Evolutionary conservation across 768 basidiomycete genomes (phyloP), one percentile per base, ranked within the genome.

Genomic region (Tubosaeta brunneosetosa): DNA sequence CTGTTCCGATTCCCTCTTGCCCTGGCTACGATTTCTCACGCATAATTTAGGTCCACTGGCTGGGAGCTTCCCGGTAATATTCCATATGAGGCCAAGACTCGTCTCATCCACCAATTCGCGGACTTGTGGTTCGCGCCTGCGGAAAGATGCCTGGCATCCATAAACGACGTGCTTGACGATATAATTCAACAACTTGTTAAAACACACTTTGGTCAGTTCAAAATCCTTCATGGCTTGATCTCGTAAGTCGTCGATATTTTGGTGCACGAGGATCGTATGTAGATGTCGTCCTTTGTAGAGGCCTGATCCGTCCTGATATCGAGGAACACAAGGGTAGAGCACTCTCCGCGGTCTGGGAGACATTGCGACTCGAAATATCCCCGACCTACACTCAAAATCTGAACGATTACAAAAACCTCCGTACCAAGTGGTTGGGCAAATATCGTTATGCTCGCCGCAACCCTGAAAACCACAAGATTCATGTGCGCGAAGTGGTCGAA

Each of bases 61-160:
- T 77, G 76, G 77, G 74, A 78, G 44, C 68, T 78, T 31, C 74
- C 74, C 0, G 61, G 64, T 5, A 67, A 76, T 36, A 56, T 75
- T 26, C 76, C 77, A 0, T 76, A 68, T 48, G 68, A 67, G 26
- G 74, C 76, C 11, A 76, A 73, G 45, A 56, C 53, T 12, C 61
- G 59, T 26, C 66, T 77, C 16, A 74, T 79, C 32, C 53, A 57
- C 4, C 44, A 55, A 11, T 72, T 66, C 43, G 71, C 73, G 16
- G 50, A 47, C 4, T 31, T 66, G 12, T 81, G 80, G 80, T 40
- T 49, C 1, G 42, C 37, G 0, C 75, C 78, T 1, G 64, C 71
- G 0, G 36, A 61, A 7, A 50, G 53, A 10, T 77, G 77, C 51
- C 66, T 76, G 62, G 55, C 62, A 1, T 55, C 50, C 10, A 64